phyloP scores from a whole-genome alignment of 176 grass and related monocot genomes.

The Themeda triandra region DNA sequence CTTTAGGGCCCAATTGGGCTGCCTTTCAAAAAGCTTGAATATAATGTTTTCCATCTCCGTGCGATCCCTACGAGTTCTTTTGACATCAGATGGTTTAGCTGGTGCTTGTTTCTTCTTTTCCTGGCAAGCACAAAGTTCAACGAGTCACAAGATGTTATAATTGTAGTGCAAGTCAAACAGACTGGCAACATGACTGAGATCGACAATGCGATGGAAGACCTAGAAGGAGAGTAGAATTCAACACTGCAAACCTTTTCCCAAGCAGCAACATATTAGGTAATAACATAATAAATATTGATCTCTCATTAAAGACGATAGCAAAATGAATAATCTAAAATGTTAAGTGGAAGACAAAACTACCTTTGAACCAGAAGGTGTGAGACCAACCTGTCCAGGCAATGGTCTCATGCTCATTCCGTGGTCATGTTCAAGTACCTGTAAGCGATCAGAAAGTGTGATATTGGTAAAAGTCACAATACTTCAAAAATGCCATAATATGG shows the following conservation, averaged over 20 bases:
- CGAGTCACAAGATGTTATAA: neutral
- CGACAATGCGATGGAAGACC: neutral
- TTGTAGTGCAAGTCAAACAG: neutral
- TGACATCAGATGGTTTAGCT: slow-evolving; percentile 74
- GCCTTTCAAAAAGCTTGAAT: slow-evolving; percentile 92
- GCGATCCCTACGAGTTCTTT: slow-evolving; percentile 82
- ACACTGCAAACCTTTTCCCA: neutral
- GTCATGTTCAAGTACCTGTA: slow-evolving; percentile 80
- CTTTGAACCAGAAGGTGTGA: slow-evolving; percentile 74
- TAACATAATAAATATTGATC: too few species aligned
- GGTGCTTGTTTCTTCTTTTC: slow-evolving; percentile 77
- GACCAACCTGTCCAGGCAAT: slow-evolving; percentile 82
- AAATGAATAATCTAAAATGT: neutral
- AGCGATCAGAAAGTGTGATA: neutral
- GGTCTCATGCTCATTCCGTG: slow-evolving; percentile 80
- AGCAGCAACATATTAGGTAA: neutral
- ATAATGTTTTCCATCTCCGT: slow-evolving; percentile 88
- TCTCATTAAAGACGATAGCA: neutral
- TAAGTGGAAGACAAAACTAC: slow-evolving; percentile 25
- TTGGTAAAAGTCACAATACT: neutral
- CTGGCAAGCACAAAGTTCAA: slow-evolving; percentile 32
- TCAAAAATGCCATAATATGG: neutral
- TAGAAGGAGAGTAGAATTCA: neutral
- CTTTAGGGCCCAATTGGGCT: slow-evolving; percentile 92
- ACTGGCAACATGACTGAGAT: neutral